These are phyloP conservation scores for Auriscalpium orientale DNA, from an alignment of 768 basidiomycete genomes.

Conservation along the genomic window DNA sequence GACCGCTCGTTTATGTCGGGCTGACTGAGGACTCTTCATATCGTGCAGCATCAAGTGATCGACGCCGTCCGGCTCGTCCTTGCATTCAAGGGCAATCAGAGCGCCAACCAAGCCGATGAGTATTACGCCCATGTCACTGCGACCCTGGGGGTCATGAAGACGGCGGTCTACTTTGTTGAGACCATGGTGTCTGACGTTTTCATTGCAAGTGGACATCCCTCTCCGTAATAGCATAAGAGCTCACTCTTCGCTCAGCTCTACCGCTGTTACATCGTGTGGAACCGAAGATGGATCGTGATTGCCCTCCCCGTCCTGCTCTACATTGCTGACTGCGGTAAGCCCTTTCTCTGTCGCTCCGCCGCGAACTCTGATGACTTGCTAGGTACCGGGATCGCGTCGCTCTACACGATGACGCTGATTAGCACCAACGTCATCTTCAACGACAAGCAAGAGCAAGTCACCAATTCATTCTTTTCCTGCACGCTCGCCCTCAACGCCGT, in stretches of 20 bases:
- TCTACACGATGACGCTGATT: background rate
- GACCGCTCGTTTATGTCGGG: background rate
- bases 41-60: background rate
- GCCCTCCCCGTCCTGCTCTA: background rate
- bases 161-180: background rate
- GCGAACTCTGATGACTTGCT: background rate
- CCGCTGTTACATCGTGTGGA: background rate
- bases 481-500: background rate
- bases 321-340: background rate
- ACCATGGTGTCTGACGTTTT: background rate
- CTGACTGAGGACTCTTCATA: background rate
- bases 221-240: background rate
- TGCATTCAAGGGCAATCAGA: background rate
- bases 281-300: background rate
- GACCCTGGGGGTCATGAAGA: background rate
- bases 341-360: background rate
- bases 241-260: background rate
- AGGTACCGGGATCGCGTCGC: background rate
- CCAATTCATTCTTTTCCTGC: background rate
- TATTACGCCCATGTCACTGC: background rate
- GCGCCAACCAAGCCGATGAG: background rate
- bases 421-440: background rate
- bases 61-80: background rate
- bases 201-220: background rate
- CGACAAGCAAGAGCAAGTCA: background rate